Evolutionary conservation across 345 rosid genomes (phyloP), one percentile per base, ranked within the genome.

Genomic region (Pseudoturritis turrita): DNA sequence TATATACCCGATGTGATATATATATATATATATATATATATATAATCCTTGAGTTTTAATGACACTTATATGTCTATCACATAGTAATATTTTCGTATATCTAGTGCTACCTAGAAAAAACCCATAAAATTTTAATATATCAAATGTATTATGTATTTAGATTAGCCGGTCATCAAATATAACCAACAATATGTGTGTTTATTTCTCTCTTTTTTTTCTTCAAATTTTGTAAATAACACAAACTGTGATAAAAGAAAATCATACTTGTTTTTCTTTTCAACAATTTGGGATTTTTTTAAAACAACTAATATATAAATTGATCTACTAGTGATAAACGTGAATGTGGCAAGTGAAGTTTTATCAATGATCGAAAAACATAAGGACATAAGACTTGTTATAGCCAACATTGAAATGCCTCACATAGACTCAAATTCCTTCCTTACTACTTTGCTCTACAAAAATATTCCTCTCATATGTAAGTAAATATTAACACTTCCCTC

Each of bases 311-410:
- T 26, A 18, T 6, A 28, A 22, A n/a, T 52, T 18, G 17, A 5
- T 54, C 17, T 72, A 60, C 39, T 79, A 88, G 92, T 88, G 55
- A 81, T 81, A 9, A 68, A 65, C 4, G 68, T 75, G 22, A 68
- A 62, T 19, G 22, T 3, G 14, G 76, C 78, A 11, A 18, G 75
- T 1, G 43, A 21, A 5, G 92, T 83, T 28, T 2, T 85, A 60
- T 33, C 76, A 0, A 43, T 79, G 74, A 61, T 85, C 29, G 57
- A 21, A 13, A 64, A 56, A 41, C 44, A 80, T 0, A 50, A 73
- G 12, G 75, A 58, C 21, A 83, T 85, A 44, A 70, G 47, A 65
- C 54, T 88, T 51, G 77, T 82, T 14, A 62, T 88, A 53, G 84
- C 87, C n/a, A 81, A 75, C 46, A 52, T 60, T 13, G 65, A 73